Evolutionary conservation across 2,329 filamentous ascomycete species (phyloP), one percentile per base, ranked within the genome.

Genomic region (Macroventuria anomochaeta): DNA sequence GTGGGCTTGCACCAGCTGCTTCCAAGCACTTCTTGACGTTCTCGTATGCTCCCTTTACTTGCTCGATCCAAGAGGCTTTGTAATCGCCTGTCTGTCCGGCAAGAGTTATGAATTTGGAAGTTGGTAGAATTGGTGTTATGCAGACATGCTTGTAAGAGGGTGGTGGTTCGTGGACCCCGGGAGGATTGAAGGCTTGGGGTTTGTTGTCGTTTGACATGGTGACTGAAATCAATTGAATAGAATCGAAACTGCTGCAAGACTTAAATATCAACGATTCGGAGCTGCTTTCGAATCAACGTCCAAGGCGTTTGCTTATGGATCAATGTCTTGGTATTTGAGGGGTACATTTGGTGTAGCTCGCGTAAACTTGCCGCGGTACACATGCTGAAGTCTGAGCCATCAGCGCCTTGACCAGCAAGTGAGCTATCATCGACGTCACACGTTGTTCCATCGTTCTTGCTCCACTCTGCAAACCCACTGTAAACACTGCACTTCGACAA

Each of bases 91-190:
- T 68, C 47, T 68, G 68, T 12, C 71, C 71, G 12, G 71, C 71
- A 26, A 73, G 64, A 2, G 70, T 73, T 33, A 74, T 58, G 32
- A 74, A 58, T 15, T 61, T 64, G 11, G 64, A 68, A 11, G 63
- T 65, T 38, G 66, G 63, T 3, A 68, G 38, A 21, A 73, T 55
- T 13, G 69, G 69, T 3, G 70, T 72, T 34, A 69, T 43, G 60
- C 62, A 67, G 40, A 67, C 59, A 55, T 72, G 69, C n/a, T 52
- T 49, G 49, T 73, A 73, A 26, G 64, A 68, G 40, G 69, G 63
- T 11, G 68, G 64, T 20, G 69, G 68, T 10, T 44, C 46, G 10
- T 64, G 59, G 15, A 72, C 66, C 10, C 36, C 53, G 3, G 65
- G 50, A 1, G 68, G 69, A n/a, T 72, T 72, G 55, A 67, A 70